Evolutionary conservation across 202 grass and related monocot genomes (phyloP), one percentile per base, ranked within the genome.

Genomic region (Panicum hallii): DNA sequence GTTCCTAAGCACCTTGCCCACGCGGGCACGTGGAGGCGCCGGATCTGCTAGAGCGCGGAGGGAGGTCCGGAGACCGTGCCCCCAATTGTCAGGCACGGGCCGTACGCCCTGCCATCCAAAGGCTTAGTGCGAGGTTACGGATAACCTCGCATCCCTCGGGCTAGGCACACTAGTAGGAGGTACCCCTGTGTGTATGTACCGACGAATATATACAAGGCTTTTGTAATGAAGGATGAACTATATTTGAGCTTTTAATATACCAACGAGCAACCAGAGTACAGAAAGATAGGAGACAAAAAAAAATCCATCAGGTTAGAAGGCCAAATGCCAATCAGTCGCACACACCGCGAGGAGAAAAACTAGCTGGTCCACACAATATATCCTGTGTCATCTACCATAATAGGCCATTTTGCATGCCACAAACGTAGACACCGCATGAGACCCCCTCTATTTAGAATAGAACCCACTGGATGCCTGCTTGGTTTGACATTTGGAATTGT

Each of bases 401-500:
- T 75, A 1, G 53, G 70, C 49, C 52, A 63, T 46, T 75, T 74
- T 30, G 84, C 26, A 26, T 26, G 26, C 84, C 80, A 47, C 22
- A 83, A 62, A 73, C 23, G 42, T 26, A 63, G 56, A 44, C 43
- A 69, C 45, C 58, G 43, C 80, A 28, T 79, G 57, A 3, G 40
- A 60, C 15, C 15, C 71, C 71, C 71, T 63, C 72, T 56, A 89
- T 80, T 74, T 87, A 79, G 67, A 87, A 69, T 38, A 46, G 23
- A 78, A 86, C 45, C 23, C 8, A 67, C 67, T 44, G 42, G 79
- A 74, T 5, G 32, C 49, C 83, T 83, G 42, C 43, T 83, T 45
- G 40, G 84, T 90, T 82, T 86, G 87, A 49, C 82, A 69, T 84
- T 89, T 69, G 69, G 62, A 75, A 81, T 7, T 69, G 70, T 6